Conservation (phyloP, 148 eudicot species). For the Silene uniflora region DNA sequence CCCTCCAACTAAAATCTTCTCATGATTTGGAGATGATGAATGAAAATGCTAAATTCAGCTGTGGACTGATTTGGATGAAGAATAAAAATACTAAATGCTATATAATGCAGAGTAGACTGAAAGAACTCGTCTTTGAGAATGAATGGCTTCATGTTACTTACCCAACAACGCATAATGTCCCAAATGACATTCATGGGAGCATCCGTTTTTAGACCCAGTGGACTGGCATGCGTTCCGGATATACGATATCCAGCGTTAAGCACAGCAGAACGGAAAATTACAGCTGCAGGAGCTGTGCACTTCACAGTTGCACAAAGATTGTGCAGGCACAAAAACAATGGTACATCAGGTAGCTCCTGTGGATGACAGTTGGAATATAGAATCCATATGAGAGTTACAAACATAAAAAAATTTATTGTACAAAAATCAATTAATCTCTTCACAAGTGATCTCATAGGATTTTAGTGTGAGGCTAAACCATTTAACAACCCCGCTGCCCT, state of each 20-base stretch:
- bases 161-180: conserved; percentile 99
- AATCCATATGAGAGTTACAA: background rate
- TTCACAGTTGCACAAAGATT: conserved; percentile 90
- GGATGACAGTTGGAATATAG: conserved; percentile 11
- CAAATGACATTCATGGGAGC: conserved; percentile 97
- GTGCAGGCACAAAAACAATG: conserved; percentile 82
- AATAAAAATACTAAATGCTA: no score
- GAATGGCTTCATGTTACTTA: conserved; percentile 22
- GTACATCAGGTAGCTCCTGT: conserved; percentile 95
- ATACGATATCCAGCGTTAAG: conserved; percentile 96
- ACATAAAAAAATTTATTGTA: background rate
- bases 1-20: no score
- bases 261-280: conserved; percentile 86
- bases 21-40: no score
- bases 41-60: no score
- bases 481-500: no score
- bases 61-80: no score
- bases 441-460: no score
- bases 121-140: background rate
- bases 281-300: conserved; percentile 94
- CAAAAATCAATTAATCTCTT: background rate
- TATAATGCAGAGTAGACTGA: background rate
- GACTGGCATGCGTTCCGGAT: conserved; percentile 83
- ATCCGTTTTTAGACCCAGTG: conserved; percentile 81
- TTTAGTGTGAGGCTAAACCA: no score